These are phyloP conservation scores for Podosphaera xanthii DNA, from an alignment of 2,329 filamentous ascomycete genomes.

Conservation along the genomic window DNA sequence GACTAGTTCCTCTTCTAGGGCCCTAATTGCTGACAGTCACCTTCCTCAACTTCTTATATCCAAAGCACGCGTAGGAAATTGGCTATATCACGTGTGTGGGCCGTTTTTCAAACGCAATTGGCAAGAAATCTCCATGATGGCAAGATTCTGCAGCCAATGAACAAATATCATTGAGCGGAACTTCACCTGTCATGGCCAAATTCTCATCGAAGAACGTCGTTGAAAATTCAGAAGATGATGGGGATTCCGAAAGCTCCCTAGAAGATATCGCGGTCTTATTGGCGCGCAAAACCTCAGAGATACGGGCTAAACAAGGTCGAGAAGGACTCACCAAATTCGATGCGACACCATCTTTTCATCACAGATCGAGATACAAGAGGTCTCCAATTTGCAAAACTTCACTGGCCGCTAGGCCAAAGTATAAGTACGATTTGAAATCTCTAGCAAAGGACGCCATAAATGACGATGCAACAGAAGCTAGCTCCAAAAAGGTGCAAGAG, in stretches of 20 bases:
- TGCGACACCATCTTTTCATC: slow-evolving; percentile 3
- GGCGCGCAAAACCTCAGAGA: slow-evolving; percentile 22
- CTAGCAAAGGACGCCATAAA: slow-evolving; percentile 35
- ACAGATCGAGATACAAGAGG: slow-evolving; percentile 4
- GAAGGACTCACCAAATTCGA: neutral
- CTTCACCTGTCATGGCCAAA: neutral
- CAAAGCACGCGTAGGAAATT: no score
- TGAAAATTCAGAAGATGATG: slow-evolving; percentile 41
- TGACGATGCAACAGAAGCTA: slow-evolving; percentile 36
- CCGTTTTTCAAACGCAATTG: no score
- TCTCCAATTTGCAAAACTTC: slow-evolving; percentile 19
- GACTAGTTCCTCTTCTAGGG: no score
- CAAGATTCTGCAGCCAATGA: no score
- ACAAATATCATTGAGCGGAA: no score
- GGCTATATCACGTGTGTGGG: no score
- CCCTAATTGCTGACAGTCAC: no score
- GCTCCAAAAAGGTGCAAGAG: slow-evolving; percentile 20
- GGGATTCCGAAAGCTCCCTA: slow-evolving; percentile 25
- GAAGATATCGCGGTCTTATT: neutral
- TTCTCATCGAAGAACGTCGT: slow-evolving; percentile 22
- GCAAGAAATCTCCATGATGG: no score
- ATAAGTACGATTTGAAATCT: slow-evolving; percentile 39
- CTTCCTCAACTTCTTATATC: no score
- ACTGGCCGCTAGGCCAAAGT: slow-evolving; percentile 27
- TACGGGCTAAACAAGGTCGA: slow-evolving; percentile 18